Conservation (phyloP, 2,329 filamentous ascomycete genomes). For the Diaporthe helianthi region DNA sequence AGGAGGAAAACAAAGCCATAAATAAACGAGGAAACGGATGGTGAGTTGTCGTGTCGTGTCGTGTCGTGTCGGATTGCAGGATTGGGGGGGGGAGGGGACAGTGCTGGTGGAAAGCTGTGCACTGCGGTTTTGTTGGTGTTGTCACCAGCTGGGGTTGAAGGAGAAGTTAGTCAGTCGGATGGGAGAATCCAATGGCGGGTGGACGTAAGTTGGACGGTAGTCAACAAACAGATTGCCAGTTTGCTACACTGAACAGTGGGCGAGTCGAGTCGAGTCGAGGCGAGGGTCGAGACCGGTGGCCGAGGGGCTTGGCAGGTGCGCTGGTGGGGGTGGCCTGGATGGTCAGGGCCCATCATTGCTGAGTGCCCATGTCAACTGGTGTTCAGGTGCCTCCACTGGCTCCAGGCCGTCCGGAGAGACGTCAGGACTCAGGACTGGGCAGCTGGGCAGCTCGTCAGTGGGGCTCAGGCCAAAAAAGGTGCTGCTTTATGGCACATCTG, state of each 20-base stretch:
- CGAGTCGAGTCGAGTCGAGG: neutral
- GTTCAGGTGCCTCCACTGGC: too few relatives aligned
- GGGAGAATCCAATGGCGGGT: neutral
- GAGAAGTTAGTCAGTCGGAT: neutral
- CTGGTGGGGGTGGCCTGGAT: too few relatives aligned
- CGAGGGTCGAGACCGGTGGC: slow-evolving; percentile 14
- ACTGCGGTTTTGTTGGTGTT: neutral
- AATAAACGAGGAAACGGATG: neutral
- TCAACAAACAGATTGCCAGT: slow-evolving; percentile 22
- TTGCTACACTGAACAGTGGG: slow-evolving; percentile 6
- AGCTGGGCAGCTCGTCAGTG: neutral
- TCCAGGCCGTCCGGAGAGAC: slow-evolving; percentile 17
- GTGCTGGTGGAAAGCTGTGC: neutral
- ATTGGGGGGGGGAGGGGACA: neutral
- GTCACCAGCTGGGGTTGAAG: slow-evolving; percentile 12
- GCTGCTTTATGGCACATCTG: neutral
- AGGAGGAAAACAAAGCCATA: slow-evolving; percentile 7
- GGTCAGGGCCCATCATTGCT: neutral
- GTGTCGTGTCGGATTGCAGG: neutral
- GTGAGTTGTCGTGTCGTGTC: neutral
- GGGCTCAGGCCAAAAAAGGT: neutral
- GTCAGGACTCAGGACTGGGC: neutral
- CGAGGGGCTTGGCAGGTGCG: neutral
- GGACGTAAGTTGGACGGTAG: neutral
- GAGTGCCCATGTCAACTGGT: neutral